Conservation (phyloP, 2,329 filamentous ascomycete species). For the Penicillium italicum region DNA sequence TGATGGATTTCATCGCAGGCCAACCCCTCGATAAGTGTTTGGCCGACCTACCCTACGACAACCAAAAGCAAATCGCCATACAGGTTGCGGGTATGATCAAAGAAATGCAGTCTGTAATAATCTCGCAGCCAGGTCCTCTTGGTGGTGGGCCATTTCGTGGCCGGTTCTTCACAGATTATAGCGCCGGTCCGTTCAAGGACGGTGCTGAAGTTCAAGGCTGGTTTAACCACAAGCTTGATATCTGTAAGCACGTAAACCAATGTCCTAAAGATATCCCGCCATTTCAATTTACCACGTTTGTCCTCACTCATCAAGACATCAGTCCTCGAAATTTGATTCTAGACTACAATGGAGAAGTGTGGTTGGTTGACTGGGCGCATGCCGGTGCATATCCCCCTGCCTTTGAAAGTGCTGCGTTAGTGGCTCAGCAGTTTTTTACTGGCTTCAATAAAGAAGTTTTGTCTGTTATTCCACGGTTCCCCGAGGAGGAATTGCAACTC, state of each 20-base stretch:
- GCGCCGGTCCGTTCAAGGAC: constrained; percentile 22
- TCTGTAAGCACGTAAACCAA: constrained; percentile 14
- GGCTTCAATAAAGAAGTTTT: constrained; percentile 21
- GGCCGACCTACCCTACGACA: constrained; percentile 12
- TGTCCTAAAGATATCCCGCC: constrained; percentile 14
- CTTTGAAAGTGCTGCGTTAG: constrained; percentile 20
- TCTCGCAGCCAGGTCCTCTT: constrained; percentile 11
- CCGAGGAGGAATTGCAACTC: constrained; percentile 18
- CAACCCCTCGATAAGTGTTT: constrained; percentile 25
- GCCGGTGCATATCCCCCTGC: constrained; percentile 24
- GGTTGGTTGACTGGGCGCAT: constrained; percentile 21
- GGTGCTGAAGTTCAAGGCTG: constrained; percentile 18
- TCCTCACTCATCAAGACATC: constrained; percentile 19
- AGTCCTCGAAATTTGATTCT: constrained; percentile 23
- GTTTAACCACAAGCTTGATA: constrained; percentile 30
- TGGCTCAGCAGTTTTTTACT: constrained; percentile 13
- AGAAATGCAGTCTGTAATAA: constrained; percentile 18
- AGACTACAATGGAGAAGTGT: constrained; percentile 10
- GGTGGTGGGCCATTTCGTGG: constrained; percentile 20
- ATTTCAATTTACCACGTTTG: constrained; percentile 18
- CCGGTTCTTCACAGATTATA: constrained; percentile 24
- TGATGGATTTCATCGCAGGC: constrained; percentile 31
- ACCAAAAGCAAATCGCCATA: constrained; percentile 15
- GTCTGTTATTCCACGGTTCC: constrained; percentile 17
- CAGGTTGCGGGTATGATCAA: constrained; percentile 24